A percentile compares a stretch with the other conserved stretches of the same genome.
Evolutionary conservation across 176 grass and related monocot species (phyloP).

Genomic region (Aechmea fasciata): DNA sequence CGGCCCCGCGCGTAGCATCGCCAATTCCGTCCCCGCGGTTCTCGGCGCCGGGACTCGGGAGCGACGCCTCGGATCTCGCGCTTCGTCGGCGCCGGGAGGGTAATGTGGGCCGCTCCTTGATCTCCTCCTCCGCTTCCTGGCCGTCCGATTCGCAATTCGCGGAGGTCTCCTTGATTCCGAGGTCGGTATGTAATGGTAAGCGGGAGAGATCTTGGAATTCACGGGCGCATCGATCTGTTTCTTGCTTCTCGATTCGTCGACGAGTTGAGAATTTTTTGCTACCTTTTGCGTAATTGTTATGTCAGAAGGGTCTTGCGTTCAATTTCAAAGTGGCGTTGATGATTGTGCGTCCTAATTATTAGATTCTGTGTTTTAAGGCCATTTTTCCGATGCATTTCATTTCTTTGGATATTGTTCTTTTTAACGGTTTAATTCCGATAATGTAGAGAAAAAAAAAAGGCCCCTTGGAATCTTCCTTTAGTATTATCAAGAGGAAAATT

Average conservation of each 20-base stretch:
- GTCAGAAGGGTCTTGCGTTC: neutral
- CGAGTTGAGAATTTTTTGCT: neutral
- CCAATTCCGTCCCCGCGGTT: neutral
- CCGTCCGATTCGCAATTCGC: neutral
- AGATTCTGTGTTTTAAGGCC: no score
- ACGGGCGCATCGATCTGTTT: neutral
- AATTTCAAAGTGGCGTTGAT: no score
- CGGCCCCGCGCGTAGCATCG: conserved; percentile 2
- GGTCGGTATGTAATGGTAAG: neutral
- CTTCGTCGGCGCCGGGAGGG: neutral
- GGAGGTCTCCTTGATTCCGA: conserved; percentile 12
- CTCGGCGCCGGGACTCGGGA: neutral
- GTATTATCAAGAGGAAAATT: no score
- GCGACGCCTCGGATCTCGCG: neutral
- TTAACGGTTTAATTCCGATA: no score
- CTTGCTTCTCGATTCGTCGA: neutral
- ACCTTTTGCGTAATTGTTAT: neutral
- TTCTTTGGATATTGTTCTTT: no score
- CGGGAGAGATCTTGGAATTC: neutral
- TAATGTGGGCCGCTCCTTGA: conserved; percentile 20
- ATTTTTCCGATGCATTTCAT: no score
- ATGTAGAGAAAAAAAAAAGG: no score
- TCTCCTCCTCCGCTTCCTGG: neutral
- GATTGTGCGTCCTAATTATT: no score
- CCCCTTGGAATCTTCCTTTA: no score